phyloP scores from a whole-genome alignment of 495 filamentous ascomycete species.

The Annulohypoxylon nitens region DNA sequence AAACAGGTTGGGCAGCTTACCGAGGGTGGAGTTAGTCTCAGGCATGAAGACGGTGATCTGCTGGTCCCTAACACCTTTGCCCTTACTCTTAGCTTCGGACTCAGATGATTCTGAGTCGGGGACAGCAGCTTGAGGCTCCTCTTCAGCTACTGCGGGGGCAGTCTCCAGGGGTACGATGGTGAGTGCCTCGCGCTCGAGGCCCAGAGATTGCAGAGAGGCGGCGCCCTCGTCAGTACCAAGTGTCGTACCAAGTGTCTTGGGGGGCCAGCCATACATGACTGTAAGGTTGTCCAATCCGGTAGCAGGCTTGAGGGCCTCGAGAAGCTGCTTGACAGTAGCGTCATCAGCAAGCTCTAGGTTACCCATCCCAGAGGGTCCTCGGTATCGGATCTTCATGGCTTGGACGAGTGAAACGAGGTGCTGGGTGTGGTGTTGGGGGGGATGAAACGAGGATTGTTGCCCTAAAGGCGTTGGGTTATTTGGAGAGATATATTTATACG shows the following conservation, averaged over 20 bases:
- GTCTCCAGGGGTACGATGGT: constrained; percentile 70
- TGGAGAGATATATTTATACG: background rate
- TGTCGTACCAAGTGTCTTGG: constrained; percentile 74
- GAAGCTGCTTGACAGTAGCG: constrained; percentile 74
- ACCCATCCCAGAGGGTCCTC: constrained; percentile 54
- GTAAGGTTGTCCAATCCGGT: constrained; percentile 67
- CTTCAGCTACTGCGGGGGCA: background rate
- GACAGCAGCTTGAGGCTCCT: constrained; percentile 5
- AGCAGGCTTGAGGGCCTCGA: constrained; percentile 53
- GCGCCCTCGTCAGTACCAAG: constrained; percentile 68
- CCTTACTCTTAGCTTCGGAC: background rate
- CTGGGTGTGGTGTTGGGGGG: background rate
- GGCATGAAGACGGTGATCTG: constrained; percentile 45
- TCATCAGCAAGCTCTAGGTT: constrained; percentile 73
- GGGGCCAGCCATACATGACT: constrained; percentile 89
- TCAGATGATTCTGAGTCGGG: constrained; percentile 7
- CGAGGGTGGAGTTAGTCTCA: constrained; percentile 38
- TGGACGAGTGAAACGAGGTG: background rate
- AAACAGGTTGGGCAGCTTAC: constrained; percentile 33
- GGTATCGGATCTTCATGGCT: constrained; percentile 56
- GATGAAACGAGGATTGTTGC: background rate
- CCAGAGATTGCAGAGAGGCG: constrained; percentile 62
- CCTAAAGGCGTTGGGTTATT: background rate
- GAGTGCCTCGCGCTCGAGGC: constrained; percentile 84
- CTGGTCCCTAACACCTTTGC: constrained; percentile 36